Conservation (phyloP, 75 land plant genomes). For the Gnetum montanum region DNA sequence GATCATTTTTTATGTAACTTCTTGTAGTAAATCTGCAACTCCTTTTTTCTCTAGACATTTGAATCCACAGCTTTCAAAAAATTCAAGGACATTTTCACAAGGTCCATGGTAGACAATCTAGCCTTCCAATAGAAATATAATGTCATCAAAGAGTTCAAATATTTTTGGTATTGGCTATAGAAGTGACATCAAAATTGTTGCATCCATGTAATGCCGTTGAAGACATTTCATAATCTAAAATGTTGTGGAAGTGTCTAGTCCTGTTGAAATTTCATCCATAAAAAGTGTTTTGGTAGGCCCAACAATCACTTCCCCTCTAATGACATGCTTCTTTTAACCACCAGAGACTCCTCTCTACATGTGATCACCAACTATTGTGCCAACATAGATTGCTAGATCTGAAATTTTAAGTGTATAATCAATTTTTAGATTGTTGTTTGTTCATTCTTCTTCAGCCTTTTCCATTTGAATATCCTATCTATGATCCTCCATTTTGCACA, state of each 20-base stretch:
- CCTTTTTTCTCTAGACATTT: slow-evolving; percentile 51
- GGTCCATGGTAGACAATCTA: slow-evolving; percentile 81
- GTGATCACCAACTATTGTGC: slow-evolving; percentile 54
- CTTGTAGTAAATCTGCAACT: slow-evolving; percentile 31
- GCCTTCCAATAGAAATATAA: slow-evolving; percentile 38
- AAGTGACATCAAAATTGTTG: slow-evolving; percentile 25
- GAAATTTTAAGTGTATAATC: no score
- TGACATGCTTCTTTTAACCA: slow-evolving; percentile 60
- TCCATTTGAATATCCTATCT: no score
- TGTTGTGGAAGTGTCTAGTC: no score
- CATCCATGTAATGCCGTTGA: slow-evolving; percentile 14
- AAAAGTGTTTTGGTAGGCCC: slow-evolving; percentile 26
- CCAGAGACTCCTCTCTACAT: slow-evolving; percentile 68
- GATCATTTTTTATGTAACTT: slow-evolving; percentile 92
- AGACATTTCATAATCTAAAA: no score
- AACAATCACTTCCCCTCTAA: slow-evolving; percentile 34
- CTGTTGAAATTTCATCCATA: no score
- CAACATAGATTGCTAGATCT: slow-evolving; percentile 56
- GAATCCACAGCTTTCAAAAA: slow-evolving; percentile 50
- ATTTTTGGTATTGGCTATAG: slow-evolving; percentile 33
- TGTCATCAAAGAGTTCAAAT: slow-evolving; percentile 25
- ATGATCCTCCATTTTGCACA: no score
- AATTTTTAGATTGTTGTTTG: no score
- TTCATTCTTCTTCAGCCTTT: no score
- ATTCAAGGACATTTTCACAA: slow-evolving; percentile 51